These are phyloP conservation scores for Mycosarcoma mackinlayi DNA, from an alignment of 1,284 basidiomycete species.

Conservation along the genomic window DNA sequence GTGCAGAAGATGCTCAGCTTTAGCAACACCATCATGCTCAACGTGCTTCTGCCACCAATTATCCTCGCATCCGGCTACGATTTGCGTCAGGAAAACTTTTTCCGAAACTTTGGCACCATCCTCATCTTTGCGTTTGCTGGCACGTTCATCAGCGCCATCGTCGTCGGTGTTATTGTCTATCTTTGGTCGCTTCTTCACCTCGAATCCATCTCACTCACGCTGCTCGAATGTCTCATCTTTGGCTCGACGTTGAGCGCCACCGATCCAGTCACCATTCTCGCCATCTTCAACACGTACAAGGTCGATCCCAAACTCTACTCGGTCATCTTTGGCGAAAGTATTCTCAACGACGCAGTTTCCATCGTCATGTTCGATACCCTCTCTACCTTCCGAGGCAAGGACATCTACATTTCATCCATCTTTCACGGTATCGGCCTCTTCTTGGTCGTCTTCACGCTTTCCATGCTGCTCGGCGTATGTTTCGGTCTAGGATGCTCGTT, in stretches of 20 bases:
- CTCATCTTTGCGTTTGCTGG: conserved; percentile 95
- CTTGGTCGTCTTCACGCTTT: conserved; percentile 90
- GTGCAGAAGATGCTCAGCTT: conserved; percentile 98
- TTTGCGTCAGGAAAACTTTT: conserved; percentile 96
- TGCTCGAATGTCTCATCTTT: conserved; percentile 88
- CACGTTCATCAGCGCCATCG: conserved; percentile 95
- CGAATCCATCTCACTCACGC: conserved; percentile 58
- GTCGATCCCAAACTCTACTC: conserved; percentile 98
- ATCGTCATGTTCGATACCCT: conserved; percentile 99
- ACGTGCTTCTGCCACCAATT: conserved; percentile 94
- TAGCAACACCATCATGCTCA: conserved; percentile 98
- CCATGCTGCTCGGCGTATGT: conserved; percentile 89
- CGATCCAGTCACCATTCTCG: conserved; percentile 96
- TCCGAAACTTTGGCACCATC: conserved; percentile 77
- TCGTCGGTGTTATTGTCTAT: conserved; percentile 94
- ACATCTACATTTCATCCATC: conserved; percentile 86
- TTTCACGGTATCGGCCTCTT: conserved; percentile 97
- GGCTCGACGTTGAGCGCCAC: conserved; percentile 97
- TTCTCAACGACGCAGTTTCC: conserved; percentile 98
- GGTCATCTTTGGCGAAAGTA: conserved; percentile 96
- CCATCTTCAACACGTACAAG: conserved; percentile 98
- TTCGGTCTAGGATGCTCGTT: conserved; percentile 92
- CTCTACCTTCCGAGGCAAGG: conserved; percentile 88
- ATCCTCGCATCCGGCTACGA: conserved; percentile 98
- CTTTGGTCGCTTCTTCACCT: conserved; percentile 89